A percentile compares a stretch with the other conserved stretches of the same genome.
phyloP scores from a whole-genome alignment of 2,329 filamentous ascomycete species.

The Paraphaeosphaeria sporulosa region DNA sequence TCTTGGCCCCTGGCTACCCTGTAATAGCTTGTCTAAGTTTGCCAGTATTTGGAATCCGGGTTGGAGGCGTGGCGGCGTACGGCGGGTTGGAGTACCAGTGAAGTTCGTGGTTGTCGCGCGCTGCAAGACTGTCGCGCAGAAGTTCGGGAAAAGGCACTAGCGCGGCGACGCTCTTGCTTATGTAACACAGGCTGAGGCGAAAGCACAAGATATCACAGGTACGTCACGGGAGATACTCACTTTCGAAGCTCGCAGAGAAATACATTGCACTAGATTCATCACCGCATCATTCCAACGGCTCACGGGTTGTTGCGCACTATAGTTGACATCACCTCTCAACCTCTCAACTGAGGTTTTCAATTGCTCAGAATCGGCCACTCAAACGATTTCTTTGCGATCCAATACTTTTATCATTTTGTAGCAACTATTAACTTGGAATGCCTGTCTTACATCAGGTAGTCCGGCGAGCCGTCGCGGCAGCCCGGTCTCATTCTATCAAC shows the following conservation, averaged over 20 bases:
- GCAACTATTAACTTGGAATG: neutral
- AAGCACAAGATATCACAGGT: constrained; percentile 11
- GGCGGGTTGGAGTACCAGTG: neutral
- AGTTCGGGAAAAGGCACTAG: constrained; percentile 14
- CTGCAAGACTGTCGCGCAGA: constrained; percentile 14
- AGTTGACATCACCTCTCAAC: too few species aligned
- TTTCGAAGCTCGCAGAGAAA: too few species aligned
- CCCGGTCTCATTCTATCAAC: neutral
- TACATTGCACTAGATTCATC: too few species aligned
- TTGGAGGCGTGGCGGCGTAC: constrained; percentile 4
- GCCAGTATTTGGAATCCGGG: neutral
- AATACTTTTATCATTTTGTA: too few species aligned
- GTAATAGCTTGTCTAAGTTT: neutral
- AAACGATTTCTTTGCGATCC: neutral
- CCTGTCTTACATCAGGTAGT: neutral
- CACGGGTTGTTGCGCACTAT: too few species aligned
- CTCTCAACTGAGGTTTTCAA: too few species aligned
- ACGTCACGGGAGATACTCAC: constrained; percentile 13
- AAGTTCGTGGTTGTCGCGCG: constrained; percentile 10
- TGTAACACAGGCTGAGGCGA: neutral
- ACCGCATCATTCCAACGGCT: too few species aligned
- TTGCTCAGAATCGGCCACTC: too few species aligned
- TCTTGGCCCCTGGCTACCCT: constrained; percentile 38
- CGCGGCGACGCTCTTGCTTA: constrained; percentile 7
- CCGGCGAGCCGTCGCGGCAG: neutral